A percentile compares a stretch with the other conserved stretches of the same genome.
These are phyloP conservation scores for Apophysomyces trapeziformis DNA, from an alignment of 371 early-diverging fungal genomes.

Conservation along the genomic window DNA sequence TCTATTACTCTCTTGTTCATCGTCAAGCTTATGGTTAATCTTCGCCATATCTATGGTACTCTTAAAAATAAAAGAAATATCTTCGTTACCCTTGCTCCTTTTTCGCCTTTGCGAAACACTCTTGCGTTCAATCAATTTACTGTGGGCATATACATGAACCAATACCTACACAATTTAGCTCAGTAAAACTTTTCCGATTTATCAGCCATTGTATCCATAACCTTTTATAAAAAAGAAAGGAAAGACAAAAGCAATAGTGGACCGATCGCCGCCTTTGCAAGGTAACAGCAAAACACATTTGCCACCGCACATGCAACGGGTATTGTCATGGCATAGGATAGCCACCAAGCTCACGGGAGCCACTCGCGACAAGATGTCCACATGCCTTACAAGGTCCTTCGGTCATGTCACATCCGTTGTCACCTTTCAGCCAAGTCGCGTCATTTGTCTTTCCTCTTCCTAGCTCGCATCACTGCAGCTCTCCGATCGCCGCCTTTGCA, in stretches of 20 bases:
- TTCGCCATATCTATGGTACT: neutral
- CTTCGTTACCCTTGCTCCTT: neutral
- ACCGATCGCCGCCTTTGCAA: neutral
- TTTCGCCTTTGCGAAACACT: slow-evolving; percentile 43
- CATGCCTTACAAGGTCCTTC: neutral
- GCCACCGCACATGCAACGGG: neutral
- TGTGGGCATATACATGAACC: neutral
- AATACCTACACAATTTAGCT: neutral
- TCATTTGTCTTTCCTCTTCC: too few relatives aligned
- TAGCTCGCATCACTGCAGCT: too few relatives aligned
- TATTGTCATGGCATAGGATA: neutral
- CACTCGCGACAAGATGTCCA: slow-evolving; percentile 1
- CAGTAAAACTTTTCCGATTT: neutral
- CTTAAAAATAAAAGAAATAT: slow-evolving; percentile 10
- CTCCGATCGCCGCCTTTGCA: too few relatives aligned
- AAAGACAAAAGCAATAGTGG: neutral
- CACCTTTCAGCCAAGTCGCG: neutral
- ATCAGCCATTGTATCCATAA: neutral
- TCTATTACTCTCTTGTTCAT: neutral
- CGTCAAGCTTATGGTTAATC: neutral
- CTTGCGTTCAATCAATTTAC: slow-evolving; percentile 76
- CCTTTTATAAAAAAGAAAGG: neutral
- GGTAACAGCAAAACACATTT: neutral
- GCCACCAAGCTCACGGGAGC: neutral
- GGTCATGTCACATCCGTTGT: neutral